phyloP scores from a whole-genome alignment of 2,329 filamentous ascomycete species.

The Diplodia scrobiculata region DNA sequence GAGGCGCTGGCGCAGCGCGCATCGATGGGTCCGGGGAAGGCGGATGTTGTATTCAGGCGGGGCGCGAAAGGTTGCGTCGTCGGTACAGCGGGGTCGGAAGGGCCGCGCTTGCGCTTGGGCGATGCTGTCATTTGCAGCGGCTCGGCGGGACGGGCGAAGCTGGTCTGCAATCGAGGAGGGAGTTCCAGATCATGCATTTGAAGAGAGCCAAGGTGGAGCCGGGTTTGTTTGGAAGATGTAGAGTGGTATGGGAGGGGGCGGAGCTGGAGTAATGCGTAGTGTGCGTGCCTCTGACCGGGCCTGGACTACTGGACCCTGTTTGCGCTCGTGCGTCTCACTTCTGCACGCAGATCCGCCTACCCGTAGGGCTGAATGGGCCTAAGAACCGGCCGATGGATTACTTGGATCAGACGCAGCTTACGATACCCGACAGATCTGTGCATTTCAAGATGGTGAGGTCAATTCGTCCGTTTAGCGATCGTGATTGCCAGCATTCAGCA shows the following conservation, averaged over 20 bases:
- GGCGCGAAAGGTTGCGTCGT: conserved; percentile 26
- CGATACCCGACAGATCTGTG: not conserved
- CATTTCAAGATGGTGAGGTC: not conserved
- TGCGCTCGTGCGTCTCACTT: conserved; percentile 21
- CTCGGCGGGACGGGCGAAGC: not conserved
- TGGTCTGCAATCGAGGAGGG: conserved; percentile 13
- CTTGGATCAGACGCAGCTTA: not conserved
- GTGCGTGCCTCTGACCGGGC: conserved; percentile 10
- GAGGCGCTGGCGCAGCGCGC: conserved; percentile 10
- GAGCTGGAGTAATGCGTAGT: conserved; percentile 8
- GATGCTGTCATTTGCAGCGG: conserved; percentile 23
- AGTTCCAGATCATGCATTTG: conserved; percentile 12
- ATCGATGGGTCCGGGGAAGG: conserved; percentile 25
- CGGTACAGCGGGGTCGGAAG: conserved; percentile 27
- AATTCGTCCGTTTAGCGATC: not conserved
- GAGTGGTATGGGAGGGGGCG: conserved; percentile 7
- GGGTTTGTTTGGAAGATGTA: not conserved
- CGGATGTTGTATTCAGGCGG: conserved; percentile 29
- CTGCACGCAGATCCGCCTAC: conserved; percentile 19
- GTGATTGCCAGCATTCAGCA: not conserved
- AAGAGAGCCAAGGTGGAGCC: not conserved
- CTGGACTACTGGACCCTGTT: conserved; percentile 18
- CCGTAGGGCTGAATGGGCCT: conserved; percentile 25
- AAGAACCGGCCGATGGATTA: conserved; percentile 13
- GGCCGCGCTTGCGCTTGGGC: conserved; percentile 29